Percentiles rank a stretch among this genome's conserved stretches.
Conservation (phyloP, 208 protist genomes). For the Leptomonas pyrrhocoris region DNA sequence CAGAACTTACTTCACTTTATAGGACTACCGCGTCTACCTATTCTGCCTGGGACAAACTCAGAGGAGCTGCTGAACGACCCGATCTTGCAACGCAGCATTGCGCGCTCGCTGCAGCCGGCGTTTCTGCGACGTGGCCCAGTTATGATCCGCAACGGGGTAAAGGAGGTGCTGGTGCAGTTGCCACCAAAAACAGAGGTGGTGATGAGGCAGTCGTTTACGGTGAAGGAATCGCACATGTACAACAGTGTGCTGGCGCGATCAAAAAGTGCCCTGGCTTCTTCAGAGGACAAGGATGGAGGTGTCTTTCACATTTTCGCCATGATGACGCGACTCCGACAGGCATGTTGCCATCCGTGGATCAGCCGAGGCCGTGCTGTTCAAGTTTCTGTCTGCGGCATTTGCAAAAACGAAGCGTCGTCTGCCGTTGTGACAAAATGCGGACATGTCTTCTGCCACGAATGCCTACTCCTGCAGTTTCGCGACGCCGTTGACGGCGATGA, state of each 20-base stretch:
- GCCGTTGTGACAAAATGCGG: constrained; percentile 76
- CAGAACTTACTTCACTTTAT: constrained; percentile 91
- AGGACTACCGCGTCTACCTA: constrained; percentile 72
- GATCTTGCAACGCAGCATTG: constrained; percentile 79
- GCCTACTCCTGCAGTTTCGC: constrained; percentile 75
- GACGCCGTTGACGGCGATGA: constrained; percentile 81
- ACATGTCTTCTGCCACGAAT: constrained; percentile 90
- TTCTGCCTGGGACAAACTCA: constrained; percentile 67
- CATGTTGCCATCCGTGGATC: constrained; percentile 92
- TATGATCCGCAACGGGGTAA: constrained; percentile 85
- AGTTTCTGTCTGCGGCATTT: constrained; percentile 81
- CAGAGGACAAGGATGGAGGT: constrained; percentile 55
- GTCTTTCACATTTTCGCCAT: constrained; percentile 93
- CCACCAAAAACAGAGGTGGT: constrained; percentile 81
- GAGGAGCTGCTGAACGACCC: constrained; percentile 83
- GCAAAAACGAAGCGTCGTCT: constrained; percentile 60
- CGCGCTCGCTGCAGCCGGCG: constrained; percentile 84
- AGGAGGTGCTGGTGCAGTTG: constrained; percentile 81
- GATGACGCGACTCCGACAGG: constrained; percentile 93
- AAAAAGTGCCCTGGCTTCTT: constrained; percentile 70
- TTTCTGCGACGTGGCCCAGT: constrained; percentile 87
- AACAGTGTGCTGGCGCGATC: constrained; percentile 85
- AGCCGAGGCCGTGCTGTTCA: constrained; percentile 65
- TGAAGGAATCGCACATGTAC: constrained; percentile 82
- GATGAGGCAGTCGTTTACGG: constrained; percentile 64